Base-by-base conservation (phyloP, 75 land plant species). In the Cunninghamia lanceolata region DNA sequence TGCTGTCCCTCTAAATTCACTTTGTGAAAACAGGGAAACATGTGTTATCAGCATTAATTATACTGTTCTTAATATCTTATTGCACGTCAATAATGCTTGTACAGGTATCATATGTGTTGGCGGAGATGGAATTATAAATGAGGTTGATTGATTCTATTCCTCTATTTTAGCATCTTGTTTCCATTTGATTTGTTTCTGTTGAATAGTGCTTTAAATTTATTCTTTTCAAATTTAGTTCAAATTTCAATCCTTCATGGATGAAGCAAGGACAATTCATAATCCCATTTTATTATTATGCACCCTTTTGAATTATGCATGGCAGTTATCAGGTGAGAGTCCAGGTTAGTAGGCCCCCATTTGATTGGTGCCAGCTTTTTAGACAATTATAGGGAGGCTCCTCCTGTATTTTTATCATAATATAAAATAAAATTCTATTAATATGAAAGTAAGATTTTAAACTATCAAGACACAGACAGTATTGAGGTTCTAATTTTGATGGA, bases 101-200 rank as follows among this genome's bases (percentile, higher is more conserved):
- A 35, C 89, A 97, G 99, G 99, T 76, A 97, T 97, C 71, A 92
- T 97, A 82, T 97, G 99, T 85, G 96, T 97, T 83, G 99, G 99
- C 40, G 99, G 99, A 86, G 99, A 97, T 88, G 99, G 99, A 85
- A 95, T 97, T 85, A 91, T 97, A 2, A 97, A 97, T 88, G 99
- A 97, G 99, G 99, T 96, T 56, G 82, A 93, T 82, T 54, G 16
- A 84, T 10, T 56, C 15, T 73, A 84, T 76, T 77, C 75, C 34
- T 73, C 36, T 73, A 34, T 11, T 73, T 34, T 73, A 63, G 68
- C 21, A 63, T 63, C 30, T 25, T 63, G n/a, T 63, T 63, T 63
- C 28, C 68, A 25, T 63, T 50, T 63, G n/a, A 25, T 25, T 63
- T 63, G 68, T 28, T 50, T 63, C 30, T 63, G 9, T 73, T 11